Conservation (phyloP, 2,329 filamentous ascomycete genomes). For the Golovinomyces cichoracearum region DNA sequence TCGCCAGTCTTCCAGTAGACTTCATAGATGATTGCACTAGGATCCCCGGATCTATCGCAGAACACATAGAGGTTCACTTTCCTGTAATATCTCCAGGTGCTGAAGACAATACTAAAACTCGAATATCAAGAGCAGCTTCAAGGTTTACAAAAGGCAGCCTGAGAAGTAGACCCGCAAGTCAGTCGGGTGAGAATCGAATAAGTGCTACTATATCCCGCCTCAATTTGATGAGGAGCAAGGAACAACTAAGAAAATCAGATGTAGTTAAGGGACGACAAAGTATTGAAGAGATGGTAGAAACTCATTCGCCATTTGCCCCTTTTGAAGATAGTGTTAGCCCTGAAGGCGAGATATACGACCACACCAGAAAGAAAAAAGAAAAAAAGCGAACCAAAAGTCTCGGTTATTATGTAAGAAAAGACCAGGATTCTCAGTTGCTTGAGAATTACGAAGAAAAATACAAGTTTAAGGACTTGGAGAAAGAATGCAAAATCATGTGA, state of each 20-base stretch:
- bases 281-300: constrained; percentile 3
- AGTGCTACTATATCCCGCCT: constrained; percentile 28
- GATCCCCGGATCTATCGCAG: constrained; percentile 11
- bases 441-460: constrained; percentile 9
- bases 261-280: constrained; percentile 3
- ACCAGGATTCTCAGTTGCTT: constrained; percentile 8
- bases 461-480: constrained; percentile 17
- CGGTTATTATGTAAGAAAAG: constrained; percentile 6
- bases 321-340: constrained; percentile 5
- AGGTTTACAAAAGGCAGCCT: constrained; percentile 23
- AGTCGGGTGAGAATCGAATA: constrained; percentile 30
- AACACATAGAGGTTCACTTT: constrained; percentile 8
- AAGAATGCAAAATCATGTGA: constrained; percentile 25
- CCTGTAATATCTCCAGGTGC: background rate
- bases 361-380: constrained; percentile 8
- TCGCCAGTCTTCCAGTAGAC: constrained; percentile 19
- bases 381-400: constrained; percentile 11
- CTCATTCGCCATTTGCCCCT: constrained; percentile 3
- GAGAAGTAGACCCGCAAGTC: constrained; percentile 30
- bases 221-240: constrained; percentile 12
- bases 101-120: constrained; percentile 28
- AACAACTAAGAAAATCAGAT: constrained; percentile 10
- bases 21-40: constrained; percentile 12
- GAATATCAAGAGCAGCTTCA: constrained; percentile 31
- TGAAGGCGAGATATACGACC: constrained; percentile 3